Evolutionary conservation across 1,284 basidiomycete species (phyloP).

Genomic region (Mycena citricolor): DNA sequence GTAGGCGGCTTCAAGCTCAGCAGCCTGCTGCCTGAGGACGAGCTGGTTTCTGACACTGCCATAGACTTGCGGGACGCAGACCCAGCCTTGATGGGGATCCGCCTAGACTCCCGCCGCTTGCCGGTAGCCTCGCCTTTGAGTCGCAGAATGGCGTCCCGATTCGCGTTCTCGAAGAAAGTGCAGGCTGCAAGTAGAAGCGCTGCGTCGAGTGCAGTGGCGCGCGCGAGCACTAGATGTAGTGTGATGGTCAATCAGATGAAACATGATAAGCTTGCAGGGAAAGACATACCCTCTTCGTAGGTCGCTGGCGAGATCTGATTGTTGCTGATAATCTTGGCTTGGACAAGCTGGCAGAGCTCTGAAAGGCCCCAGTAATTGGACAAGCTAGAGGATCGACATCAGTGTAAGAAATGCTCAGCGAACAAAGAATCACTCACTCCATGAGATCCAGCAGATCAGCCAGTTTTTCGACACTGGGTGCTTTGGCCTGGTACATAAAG

Average conservation of each 20-base stretch:
- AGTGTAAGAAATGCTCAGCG: background rate
- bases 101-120: constrained; percentile 13
- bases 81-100: constrained; percentile 19
- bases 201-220: constrained; percentile 22
- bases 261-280: background rate
- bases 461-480: constrained; percentile 14
- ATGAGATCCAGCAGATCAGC: constrained; percentile 20
- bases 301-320: constrained; percentile 25
- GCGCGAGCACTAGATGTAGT: constrained; percentile 11
- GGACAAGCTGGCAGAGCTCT: constrained; percentile 21
- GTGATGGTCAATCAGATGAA: no score
- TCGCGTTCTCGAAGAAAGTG: constrained; percentile 21
- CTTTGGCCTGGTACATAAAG: constrained; percentile 23
- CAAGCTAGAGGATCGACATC: constrained; percentile 13
- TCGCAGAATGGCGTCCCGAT: constrained; percentile 24
- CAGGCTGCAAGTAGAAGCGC: constrained; percentile 23
- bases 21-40: background rate
- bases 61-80: background rate
- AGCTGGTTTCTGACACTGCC: background rate
- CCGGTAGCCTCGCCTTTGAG: constrained; percentile 22
- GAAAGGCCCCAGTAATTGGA: constrained; percentile 23
- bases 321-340: constrained; percentile 23
- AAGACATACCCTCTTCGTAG: constrained; percentile 22
- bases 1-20: constrained; percentile 13
- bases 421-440: constrained; percentile 13